phyloP scores from a whole-genome alignment of 2,329 filamentous ascomycete species.

The Exophiala mesophila region DNA sequence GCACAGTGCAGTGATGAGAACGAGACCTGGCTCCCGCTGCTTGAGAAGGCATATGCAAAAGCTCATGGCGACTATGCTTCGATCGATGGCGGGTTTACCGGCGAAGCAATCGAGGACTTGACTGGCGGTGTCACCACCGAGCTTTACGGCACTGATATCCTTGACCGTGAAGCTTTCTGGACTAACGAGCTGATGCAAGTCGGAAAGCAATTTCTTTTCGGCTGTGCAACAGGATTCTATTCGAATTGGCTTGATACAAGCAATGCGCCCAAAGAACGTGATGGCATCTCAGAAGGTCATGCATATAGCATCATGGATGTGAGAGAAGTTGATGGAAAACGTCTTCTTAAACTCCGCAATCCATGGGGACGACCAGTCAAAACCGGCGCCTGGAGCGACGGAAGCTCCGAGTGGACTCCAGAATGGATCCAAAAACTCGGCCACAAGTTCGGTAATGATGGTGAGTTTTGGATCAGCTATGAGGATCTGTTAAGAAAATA shows the following conservation, averaged over 20 bases:
- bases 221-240: conserved; percentile 42
- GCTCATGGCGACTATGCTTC: conserved; percentile 74
- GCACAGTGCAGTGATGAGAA: conserved; percentile 69
- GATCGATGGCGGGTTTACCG: conserved; percentile 70
- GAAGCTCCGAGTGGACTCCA: conserved; percentile 77
- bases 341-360: conserved; percentile 60
- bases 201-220: conserved; percentile 66
- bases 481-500: conserved; percentile 55
- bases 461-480: conserved; percentile 60
- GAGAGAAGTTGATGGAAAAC: conserved; percentile 56
- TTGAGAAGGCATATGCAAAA: conserved; percentile 82
- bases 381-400: conserved; percentile 77
- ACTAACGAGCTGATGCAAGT: conserved; percentile 72
- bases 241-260: conserved; percentile 20
- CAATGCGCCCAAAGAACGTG: conserved; percentile 9
- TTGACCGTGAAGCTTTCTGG: conserved; percentile 76
- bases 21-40: conserved; percentile 74
- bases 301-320: conserved; percentile 57
- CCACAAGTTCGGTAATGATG: conserved; percentile 73
- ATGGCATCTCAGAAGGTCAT: conserved; percentile 45
- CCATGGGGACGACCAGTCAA: conserved; percentile 79
- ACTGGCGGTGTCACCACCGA: conserved; percentile 50
- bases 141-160: conserved; percentile 42
- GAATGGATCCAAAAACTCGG: conserved; percentile 69
- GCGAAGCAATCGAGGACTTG: conserved; percentile 55